Evolutionary conservation across 1,139 yeast species (phyloP), one percentile per base, ranked within the genome.

Genomic region (Barnettozyma hawaiiensis): DNA sequence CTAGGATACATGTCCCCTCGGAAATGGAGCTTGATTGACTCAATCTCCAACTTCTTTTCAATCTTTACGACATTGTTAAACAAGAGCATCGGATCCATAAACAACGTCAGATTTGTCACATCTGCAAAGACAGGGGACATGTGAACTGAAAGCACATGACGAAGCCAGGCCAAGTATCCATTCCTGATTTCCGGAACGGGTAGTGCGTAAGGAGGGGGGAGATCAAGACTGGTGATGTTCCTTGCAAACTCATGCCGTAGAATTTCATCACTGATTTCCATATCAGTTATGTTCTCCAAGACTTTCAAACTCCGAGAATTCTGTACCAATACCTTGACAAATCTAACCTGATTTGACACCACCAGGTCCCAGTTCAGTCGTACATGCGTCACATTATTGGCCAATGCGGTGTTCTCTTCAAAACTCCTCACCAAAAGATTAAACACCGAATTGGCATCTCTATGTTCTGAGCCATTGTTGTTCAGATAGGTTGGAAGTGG

Each of bases 311-410:
- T 58, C 20, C 47, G 42, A 2, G 65, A 63, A 14, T 56, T 44
- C 5, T 50, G 46, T 27, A 65, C 56, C 10, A 67, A 40, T 6
- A 59, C 31, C 8, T 46, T 44, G 7, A 67, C 43, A 12, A 67
- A 53, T 12, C 47, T 42, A 37, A 47, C 56, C 45, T 67, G 71
- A 11, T 58, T 43, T 2, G 37, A 39, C 5, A 62, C 46, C 38
- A 62, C 61, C 33, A 67, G 50, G 49, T 68, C 73, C 70, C 71
- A 67, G 47, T 67, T 68, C 22, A 68, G 53, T 43, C 71, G 50
- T 7, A 68, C 58, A 61, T 70, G 67, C 31, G 58, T 58, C 5
- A 67, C 60, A 23, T 55, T 46, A 23, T 57, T 51, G 39, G 59
- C 43, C 3, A 60, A 55, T 6, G 31, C 22, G 1, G 37, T 37